Base-by-base conservation (phyloP, 2,329 filamentous ascomycete species). In the Acephala macrosclerotiorum region DNA sequence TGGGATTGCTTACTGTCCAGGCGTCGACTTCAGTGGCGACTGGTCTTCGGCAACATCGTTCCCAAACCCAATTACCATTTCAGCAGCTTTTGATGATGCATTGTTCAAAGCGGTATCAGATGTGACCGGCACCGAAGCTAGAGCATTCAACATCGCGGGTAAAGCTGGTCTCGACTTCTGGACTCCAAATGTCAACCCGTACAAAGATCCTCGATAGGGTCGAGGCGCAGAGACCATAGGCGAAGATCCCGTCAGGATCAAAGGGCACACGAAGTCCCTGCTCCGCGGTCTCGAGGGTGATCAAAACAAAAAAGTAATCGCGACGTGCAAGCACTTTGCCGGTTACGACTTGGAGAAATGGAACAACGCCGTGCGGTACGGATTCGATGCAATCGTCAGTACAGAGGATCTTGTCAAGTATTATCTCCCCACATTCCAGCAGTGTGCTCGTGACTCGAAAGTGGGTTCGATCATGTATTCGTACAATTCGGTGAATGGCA, bases 171-270 rank as follows among this genome's bases (percentile, higher is more conserved):
- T 87, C 16, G 83, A 89, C 73, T 88, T 82, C 73, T 90, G 87
- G 84, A 88, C 89, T 0, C 89, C 89, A 0, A 90, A 91, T 71
- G 88, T 91, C 75, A 91, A 90, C 71, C 82, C 85, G 0, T 91
- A 86, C 78, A 83, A 83, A 42, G 87, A 89, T 71, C 87, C 88
- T 0, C 79, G 88, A 29, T 89, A 87, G 87, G 87, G 87, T 0
- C 79, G 87, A 9, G 87, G 87, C 0, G 81, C 84, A 67, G 86
- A 89, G 71, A 89, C 87, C 0, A 86, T 87, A 0, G 85, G 86
- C 4, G 86, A 88, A 72, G 86, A 89, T 67, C 77, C 82, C 0
- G 80, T 82, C 58, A 81, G 81, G 42, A 77, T 88, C 16, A 78
- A 80, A 11, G 75, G 76, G 5, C 89, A 87, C 63, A 83, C 85